phyloP scores from a whole-genome alignment of 2,329 filamentous ascomycete genomes.

The Diaporthe velutina region DNA sequence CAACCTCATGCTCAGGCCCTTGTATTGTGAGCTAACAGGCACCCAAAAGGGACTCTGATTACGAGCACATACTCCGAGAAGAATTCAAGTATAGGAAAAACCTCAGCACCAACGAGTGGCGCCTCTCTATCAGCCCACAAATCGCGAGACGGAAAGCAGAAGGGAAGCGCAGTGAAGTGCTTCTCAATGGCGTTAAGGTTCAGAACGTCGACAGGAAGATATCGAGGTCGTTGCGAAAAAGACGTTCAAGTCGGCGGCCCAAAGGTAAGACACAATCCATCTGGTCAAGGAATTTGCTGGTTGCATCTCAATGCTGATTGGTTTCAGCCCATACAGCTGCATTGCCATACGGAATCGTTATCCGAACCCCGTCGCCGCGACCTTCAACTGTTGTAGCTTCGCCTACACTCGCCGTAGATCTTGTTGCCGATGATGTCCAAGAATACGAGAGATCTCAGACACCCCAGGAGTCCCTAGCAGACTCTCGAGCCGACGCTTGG shows the following conservation, averaged over 20 bases:
- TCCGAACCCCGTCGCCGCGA: neutral
- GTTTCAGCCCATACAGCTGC: neutral
- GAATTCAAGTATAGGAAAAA: neutral
- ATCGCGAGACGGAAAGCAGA: neutral
- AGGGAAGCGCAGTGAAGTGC: neutral
- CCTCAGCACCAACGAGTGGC: neutral
- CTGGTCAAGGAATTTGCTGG: fast-evolving
- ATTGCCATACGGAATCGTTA: neutral
- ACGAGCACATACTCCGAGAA: neutral
- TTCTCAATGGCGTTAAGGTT: neutral
- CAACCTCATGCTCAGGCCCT: neutral
- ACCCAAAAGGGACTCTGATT: neutral
- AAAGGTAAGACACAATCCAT: neutral
- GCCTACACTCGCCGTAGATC: too few species aligned
- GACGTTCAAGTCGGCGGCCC: neutral
- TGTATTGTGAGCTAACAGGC: neutral
- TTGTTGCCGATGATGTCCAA: fast-evolving
- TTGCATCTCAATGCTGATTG: neutral
- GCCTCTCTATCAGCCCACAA: neutral
- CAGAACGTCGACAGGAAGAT: neutral
- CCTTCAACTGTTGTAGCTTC: neutral
- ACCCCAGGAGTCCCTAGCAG: too few species aligned
- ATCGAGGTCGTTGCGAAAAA: neutral
- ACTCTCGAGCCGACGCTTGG: too few species aligned
- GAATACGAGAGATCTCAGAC: neutral